These are phyloP conservation scores for Arthrobotrys sphaeroides DNA, from an alignment of 2,329 filamentous ascomycete genomes.

Conservation along the genomic window DNA sequence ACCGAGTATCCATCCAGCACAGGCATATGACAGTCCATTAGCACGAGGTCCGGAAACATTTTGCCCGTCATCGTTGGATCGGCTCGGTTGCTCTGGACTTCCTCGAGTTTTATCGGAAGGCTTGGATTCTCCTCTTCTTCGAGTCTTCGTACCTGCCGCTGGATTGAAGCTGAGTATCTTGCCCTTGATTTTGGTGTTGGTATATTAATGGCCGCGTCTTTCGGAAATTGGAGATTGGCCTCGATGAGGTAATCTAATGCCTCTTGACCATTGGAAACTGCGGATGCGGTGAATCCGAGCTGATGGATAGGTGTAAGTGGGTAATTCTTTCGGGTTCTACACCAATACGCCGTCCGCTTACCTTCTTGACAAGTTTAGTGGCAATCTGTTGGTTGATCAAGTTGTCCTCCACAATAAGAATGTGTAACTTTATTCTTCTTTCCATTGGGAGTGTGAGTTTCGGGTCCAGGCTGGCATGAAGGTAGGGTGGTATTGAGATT, in stretches of 20 bases:
- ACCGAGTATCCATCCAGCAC: conserved; percentile 50
- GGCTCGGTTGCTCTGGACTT: neutral
- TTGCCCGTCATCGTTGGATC: conserved; percentile 11
- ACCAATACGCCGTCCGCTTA: conserved; percentile 75
- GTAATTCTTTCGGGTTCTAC: conserved; percentile 71
- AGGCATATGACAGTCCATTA: conserved; percentile 65
- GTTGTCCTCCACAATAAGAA: conserved; percentile 87
- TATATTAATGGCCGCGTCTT: conserved; percentile 17
- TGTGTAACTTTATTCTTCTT: conserved; percentile 71
- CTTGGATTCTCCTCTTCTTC: conserved; percentile 68
- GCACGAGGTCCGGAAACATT: conserved; percentile 74
- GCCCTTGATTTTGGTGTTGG: conserved; percentile 58
- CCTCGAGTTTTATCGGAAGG: neutral
- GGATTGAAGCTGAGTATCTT: conserved; percentile 35
- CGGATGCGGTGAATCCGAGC: conserved; percentile 47
- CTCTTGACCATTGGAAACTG: conserved; percentile 69
- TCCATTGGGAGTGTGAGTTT: conserved; percentile 59
- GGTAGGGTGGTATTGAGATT: conserved; percentile 35
- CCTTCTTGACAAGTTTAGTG: conserved; percentile 76
- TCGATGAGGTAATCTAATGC: conserved; percentile 76
- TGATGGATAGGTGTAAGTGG: neutral
- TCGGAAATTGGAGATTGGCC: conserved; percentile 61
- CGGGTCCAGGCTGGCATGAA: conserved; percentile 20
- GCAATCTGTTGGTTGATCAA: conserved; percentile 79
- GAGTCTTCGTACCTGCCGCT: conserved; percentile 67